Evolutionary conservation across 768 basidiomycete genomes (phyloP), one percentile per base, ranked within the genome.

Genomic region (Jaapia argillacea): DNA sequence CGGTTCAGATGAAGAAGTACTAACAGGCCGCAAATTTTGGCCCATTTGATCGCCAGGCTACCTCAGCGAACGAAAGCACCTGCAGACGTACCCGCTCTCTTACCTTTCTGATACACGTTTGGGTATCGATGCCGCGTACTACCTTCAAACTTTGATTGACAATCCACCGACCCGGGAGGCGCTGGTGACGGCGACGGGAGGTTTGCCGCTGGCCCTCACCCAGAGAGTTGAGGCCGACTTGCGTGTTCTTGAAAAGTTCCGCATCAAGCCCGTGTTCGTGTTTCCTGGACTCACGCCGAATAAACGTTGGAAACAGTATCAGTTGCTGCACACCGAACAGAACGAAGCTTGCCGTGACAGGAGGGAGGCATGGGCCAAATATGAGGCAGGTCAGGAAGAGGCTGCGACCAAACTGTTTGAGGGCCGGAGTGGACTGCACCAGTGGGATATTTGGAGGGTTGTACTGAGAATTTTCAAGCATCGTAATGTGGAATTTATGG

Each of bases 211-310:
- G 45, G 84, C 89, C 38, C 74, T 99, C 44, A 83, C 81, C 20
- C 72, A 75, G 52, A 83, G 88, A 50, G 89, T 99, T 60, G 93
- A 97, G 65, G 71, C 79, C 28, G 93, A 99, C 70, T 71, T 98
- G 37, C 85, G 93, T 39, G 69, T 76, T 12, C 81, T 98, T 57
- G 92, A 96, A 71, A 84, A 82, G 64, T 70, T 87, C 25, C 81
- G 76, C 51, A 97, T 99, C 72, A 96, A 94, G 59, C 96, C 96
- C 18, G 90, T 99, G n/a, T 94, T 99, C 55, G 89, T 99, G 41
- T 98, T 98, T 63, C 80, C 88, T 13, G 96, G 96, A 3, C 70
- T 99, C 24, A 68, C 79, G 1, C 85, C 88, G 1, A 79, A 79
- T 52, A 81, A 80, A 49, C 77, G 84, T 44, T 74, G 72, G 67